Evolutionary conservation across 805 yeast species (phyloP).

Genomic region (Vanderwaltozyma yarrowii): DNA sequence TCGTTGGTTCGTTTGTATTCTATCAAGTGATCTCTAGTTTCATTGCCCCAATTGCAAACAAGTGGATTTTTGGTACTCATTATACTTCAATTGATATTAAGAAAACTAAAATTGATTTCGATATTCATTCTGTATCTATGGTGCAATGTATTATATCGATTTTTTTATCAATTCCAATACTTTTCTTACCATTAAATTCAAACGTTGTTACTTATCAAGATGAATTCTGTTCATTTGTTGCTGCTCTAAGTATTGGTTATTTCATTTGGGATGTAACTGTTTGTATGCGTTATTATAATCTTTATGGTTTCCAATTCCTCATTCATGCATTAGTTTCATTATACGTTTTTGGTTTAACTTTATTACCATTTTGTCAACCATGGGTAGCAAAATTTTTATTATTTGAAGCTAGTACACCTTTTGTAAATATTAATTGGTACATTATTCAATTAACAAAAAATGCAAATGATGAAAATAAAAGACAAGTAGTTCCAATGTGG

Average conservation of each 20-base stretch:
- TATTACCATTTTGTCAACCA: slow-evolving; percentile 65
- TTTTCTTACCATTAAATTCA: slow-evolving; percentile 37
- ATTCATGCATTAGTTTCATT: slow-evolving; percentile 72
- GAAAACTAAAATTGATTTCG: slow-evolving; percentile 60
- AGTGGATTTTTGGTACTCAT: slow-evolving; percentile 38
- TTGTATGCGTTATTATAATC: slow-evolving; percentile 47
- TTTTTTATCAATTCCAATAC: slow-evolving; percentile 48
- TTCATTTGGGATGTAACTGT: slow-evolving; percentile 80
- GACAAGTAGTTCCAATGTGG: slow-evolving; percentile 30
- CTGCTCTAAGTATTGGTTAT: slow-evolving; percentile 69
- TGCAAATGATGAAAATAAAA: background rate
- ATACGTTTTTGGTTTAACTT: slow-evolving; percentile 47
- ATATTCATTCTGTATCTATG: slow-evolving; percentile 84
- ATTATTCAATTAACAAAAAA: slow-evolving; percentile 4
- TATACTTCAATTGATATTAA: slow-evolving; percentile 39
- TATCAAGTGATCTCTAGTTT: slow-evolving; percentile 44
- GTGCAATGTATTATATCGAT: slow-evolving; percentile 69
- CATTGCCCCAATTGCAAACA: slow-evolving; percentile 43
- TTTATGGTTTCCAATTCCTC: slow-evolving; percentile 73
- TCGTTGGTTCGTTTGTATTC: slow-evolving; percentile 45
- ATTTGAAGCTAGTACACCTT: slow-evolving; percentile 86
- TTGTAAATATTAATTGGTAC: slow-evolving; percentile 85
- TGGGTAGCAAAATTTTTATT: slow-evolving; percentile 72
- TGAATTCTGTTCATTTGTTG: slow-evolving; percentile 66
- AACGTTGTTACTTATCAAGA: slow-evolving; percentile 57